phyloP scores from a whole-genome alignment of 2,329 filamentous ascomycete genomes.

The Emergomyces pasteurianus region DNA sequence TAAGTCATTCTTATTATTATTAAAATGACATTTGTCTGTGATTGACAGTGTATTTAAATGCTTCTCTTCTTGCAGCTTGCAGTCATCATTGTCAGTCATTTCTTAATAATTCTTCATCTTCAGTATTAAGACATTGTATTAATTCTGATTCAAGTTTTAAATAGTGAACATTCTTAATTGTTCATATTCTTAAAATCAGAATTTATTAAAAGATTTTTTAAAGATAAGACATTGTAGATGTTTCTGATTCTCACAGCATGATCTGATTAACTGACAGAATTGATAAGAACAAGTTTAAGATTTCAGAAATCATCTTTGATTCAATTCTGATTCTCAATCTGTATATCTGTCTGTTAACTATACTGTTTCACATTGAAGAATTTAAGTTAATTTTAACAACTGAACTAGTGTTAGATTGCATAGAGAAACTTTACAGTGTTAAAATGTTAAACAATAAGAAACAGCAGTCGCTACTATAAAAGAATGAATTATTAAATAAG shows the following conservation, averaged over 20 bases:
- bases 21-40: constrained; percentile 20
- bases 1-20: constrained; percentile 17
- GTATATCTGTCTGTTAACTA: too few species aligned
- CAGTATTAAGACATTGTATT: not conserved
- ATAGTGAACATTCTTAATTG: not conserved
- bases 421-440: too few species aligned
- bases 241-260: not conserved
- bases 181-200: not conserved
- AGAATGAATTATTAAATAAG: too few species aligned
- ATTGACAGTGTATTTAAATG: constrained; percentile 16
- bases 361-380: too few species aligned
- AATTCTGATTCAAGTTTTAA: not conserved
- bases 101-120: not conserved
- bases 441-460: too few species aligned
- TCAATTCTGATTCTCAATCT: too few species aligned
- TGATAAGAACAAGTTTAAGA: too few species aligned
- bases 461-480: too few species aligned
- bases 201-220: not conserved
- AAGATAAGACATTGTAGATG: not conserved
- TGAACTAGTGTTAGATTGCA: too few species aligned
- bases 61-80: constrained; percentile 18
- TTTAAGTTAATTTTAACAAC: too few species aligned
- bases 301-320: too few species aligned
- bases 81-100: constrained; percentile 13
- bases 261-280: too few species aligned